Percentiles rank a stretch among this genome's conserved stretches.
Conservation (phyloP, 2,329 filamentous ascomycete species). For the Trichoderma guizhouense region DNA sequence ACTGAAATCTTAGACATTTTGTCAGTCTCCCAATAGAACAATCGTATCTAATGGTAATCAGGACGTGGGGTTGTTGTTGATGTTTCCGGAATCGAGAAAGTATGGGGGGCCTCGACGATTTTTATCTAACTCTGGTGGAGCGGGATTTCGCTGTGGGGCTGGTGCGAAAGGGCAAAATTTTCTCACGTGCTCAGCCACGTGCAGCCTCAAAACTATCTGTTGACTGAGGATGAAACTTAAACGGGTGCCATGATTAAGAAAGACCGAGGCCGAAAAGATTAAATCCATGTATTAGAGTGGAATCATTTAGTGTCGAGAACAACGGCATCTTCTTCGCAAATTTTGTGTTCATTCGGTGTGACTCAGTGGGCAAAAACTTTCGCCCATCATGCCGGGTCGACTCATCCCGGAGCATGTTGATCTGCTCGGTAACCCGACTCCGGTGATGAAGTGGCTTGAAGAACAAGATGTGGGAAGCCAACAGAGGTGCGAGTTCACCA, state of each 20-base stretch:
- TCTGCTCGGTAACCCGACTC: slow-evolving; percentile 36
- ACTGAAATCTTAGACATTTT: slow-evolving; percentile 85
- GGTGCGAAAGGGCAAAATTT: slow-evolving; percentile 34
- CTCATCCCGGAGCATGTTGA: slow-evolving; percentile 29
- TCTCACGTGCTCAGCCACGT: slow-evolving; percentile 35
- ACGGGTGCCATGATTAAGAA: not conserved
- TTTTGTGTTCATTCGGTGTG: slow-evolving; percentile 18
- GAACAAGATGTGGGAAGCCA: slow-evolving; percentile 35
- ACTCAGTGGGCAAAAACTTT: not conserved
- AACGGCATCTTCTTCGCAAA: not conserved
- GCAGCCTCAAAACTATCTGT: slow-evolving; percentile 15
- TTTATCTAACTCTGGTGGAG: slow-evolving; percentile 29
- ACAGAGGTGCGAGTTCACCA: slow-evolving; percentile 33
- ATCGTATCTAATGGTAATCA: slow-evolving; percentile 67
- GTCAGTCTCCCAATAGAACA: slow-evolving; percentile 82
- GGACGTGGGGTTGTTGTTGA: slow-evolving; percentile 32
- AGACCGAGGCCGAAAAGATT: not conserved
- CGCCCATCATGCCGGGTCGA: slow-evolving; percentile 21
- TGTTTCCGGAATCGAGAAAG: slow-evolving; percentile 11
- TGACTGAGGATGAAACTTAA: not conserved
- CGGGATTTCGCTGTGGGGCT: slow-evolving; percentile 25
- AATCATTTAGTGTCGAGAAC: not conserved
- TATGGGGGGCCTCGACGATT: slow-evolving; percentile 20
- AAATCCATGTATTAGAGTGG: not conserved
- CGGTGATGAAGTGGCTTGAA: slow-evolving; percentile 43